Base-by-base conservation (phyloP, 306 rosid genomes). In the Cyclanthera cordifolia region DNA sequence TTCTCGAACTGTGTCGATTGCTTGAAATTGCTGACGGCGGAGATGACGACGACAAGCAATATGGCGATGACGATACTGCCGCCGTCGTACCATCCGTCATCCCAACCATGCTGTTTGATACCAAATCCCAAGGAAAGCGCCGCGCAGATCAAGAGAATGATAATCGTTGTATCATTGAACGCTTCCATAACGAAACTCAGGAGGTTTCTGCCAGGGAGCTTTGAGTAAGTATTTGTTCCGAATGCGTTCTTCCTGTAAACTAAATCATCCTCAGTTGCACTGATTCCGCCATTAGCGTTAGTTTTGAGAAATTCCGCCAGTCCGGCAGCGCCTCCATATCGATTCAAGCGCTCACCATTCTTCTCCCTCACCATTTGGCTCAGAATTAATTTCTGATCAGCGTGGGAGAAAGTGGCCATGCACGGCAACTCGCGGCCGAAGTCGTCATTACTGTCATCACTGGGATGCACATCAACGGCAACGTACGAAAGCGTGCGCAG, bases 1-100 rank as follows among this genome's bases (percentile, higher is more conserved):
- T 74, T 74, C 49, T 55, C 69, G 8, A 74, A 74, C 67, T 74
- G 73, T 39, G 51, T 47, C 7, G 78, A 74, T 23, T 74, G 78
- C 69, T 68, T 68, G 57, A 39, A 74, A 69, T 74, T 57, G 57
- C 74, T 74, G 17, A 13, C 30, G 0, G 73, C 56, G 23, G 78
- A 74, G 19, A 74, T 69, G 0, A 41, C 21, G 0, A 74, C 73
- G 41, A 74, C 73, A 11, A 74, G 72, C 9, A 74, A 7, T 41
- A 68, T 53, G 57, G 73, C 73, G 5, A 67, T 8, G 4, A 65
- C 50, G 45, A 74, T 74, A 4, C 78, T 74, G 32, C 78, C 78
- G 23, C 78, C 78, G 25, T 74, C 78, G 50, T 64, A 74, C 78
- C 78, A 74, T 21, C 78, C 78, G 12, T 57, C 59, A 1, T 34